Base-by-base conservation (phyloP, 2,329 filamentous ascomycete species). In the Cladophialophora yegresii region DNA sequence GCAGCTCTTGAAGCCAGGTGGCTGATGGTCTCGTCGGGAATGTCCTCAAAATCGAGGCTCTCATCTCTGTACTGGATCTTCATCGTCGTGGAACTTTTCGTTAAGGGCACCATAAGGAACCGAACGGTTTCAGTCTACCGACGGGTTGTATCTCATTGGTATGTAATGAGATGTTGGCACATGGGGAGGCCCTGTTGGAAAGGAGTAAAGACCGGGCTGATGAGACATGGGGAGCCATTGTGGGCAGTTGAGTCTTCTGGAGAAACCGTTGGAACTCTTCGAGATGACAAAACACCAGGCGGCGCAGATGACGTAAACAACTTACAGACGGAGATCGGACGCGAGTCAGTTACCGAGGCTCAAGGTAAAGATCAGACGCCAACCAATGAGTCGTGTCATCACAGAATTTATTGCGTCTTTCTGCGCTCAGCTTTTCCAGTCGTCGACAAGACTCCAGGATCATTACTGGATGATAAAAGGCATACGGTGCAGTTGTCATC, bases 51-150 rank as follows among this genome's bases (percentile, higher is more conserved):
- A 20, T 76, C 75, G 68, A 85, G 76, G 1, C 79, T 75, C 56
- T 80, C 80, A 71, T 82, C 81, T 72, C 86, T 84, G 70, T 87
- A 82, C 66, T 81, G 80, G 64, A 88, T 73, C 16, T 79, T 83
- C 45, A 87, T 72, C 40, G 51, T 20, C 12, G 13, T 54, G 51
- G 51, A 22, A 51, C 13, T 43, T n/a, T 7, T n/a, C 13, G 36
- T n/a, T 43, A 20, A 8, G 36, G 36, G 36, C 36, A 43, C 36
- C 6, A 16, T 13, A 43, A 16, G 36, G 36, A 43, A 43, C n/a
- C 36, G 5, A 43, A 43, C 1, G 36, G 13, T n/a, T 43, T n/a
- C 36, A 43, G 6, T 43, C 16, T 43, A n/a, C 16, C 36, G 36
- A 8, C 36, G 8, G 36, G 36, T 16, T 8, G 36, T 43, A 16